Percentiles rank a stretch among this genome's conserved stretches.
Conservation (phyloP, 1,139 yeast species). For the Insectozyma bohioensis region DNA sequence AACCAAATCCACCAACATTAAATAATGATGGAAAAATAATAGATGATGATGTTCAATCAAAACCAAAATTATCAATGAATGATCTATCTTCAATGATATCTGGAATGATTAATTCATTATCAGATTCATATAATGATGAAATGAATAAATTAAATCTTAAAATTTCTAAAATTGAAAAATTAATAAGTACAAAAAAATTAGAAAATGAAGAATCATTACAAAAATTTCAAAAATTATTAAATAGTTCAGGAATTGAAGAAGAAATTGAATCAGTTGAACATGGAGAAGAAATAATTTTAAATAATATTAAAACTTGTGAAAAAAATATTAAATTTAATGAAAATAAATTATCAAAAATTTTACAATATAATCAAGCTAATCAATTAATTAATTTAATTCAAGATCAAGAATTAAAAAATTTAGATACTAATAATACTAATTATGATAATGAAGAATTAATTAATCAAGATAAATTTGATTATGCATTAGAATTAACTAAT, state of each 20-base stretch:
- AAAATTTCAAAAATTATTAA: conserved; percentile 10
- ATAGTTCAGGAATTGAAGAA: conserved; percentile 22
- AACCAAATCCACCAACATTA: conserved; percentile 37
- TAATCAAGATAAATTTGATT: conserved; percentile 22
- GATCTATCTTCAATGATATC: conserved; percentile 40
- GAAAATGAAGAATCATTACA: conserved; percentile 11
- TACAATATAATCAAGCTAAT: conserved; percentile 33
- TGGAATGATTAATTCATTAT: conserved; percentile 45
- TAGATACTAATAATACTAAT: conserved; percentile 11
- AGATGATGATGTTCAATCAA: conserved; percentile 3
- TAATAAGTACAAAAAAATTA: conserved; percentile 15
- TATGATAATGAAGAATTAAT: conserved; percentile 18
- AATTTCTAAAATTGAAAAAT: conserved; percentile 18
- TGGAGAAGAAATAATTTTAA: conserved; percentile 25
- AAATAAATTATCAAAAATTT: conserved; percentile 24
- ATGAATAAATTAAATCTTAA: conserved; percentile 23
- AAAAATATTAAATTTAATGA: conserved; percentile 36
- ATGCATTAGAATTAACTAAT: conserved; percentile 46
- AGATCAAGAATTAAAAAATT: conserved; percentile 20
- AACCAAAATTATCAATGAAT: conserved; percentile 24
- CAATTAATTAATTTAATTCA: conserved; percentile 31
- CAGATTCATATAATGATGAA: conserved; percentile 37
- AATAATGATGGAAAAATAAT: conserved; percentile 32
- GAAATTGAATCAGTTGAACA: conserved; percentile 22
- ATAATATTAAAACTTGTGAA: conserved; percentile 23